A percentile compares a stretch with the other conserved stretches of the same genome.
phyloP scores from a whole-genome alignment of 2,329 filamentous ascomycete species.

The Periglandula ipomoeae region DNA sequence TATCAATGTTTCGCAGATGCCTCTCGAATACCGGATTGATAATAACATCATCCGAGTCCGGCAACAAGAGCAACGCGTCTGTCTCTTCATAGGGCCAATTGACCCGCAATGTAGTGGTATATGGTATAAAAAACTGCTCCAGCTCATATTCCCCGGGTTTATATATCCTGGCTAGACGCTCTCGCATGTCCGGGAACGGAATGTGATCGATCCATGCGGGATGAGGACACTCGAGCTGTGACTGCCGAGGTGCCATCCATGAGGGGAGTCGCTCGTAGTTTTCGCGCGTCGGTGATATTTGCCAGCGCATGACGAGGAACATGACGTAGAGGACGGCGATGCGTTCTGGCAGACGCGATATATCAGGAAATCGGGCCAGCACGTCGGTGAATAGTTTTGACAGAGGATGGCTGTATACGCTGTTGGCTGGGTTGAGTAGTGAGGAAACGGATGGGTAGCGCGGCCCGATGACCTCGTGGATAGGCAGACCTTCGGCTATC shows the following conservation, averaged over 20 bases:
- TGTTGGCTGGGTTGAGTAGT: conserved; percentile 61
- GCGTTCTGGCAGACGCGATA: conserved; percentile 70
- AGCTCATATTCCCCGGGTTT: conserved; percentile 49
- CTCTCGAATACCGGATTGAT: conserved; percentile 84
- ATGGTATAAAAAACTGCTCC: conserved; percentile 76
- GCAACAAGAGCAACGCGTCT: conserved; percentile 55
- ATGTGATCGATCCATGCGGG: conserved; percentile 77
- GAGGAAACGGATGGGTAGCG: conserved; percentile 72
- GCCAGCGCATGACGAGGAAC: conserved; percentile 82
- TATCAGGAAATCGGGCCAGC: conserved; percentile 70
- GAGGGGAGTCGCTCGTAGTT: conserved; percentile 71
- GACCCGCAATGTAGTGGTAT: conserved; percentile 63
- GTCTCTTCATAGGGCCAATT: conserved; percentile 79
- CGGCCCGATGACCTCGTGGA: conserved; percentile 62
- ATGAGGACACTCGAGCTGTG: conserved; percentile 59
- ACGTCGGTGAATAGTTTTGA: conserved; percentile 84
- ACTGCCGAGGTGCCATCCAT: conserved; percentile 58
- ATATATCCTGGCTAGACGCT: conserved; percentile 48
- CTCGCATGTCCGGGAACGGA: conserved; percentile 70
- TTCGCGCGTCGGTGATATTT: conserved; percentile 67
- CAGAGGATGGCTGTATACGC: conserved; percentile 60
- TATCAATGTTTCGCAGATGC: conserved; percentile 64
- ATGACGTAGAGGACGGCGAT: conserved; percentile 76
- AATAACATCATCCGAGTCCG: conserved; percentile 54
- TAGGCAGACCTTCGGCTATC: conserved; percentile 53